A percentile compares a stretch with the other conserved stretches of the same genome.
Evolutionary conservation across 306 rosid species (phyloP).

Genomic region (Carpinus fangiana): DNA sequence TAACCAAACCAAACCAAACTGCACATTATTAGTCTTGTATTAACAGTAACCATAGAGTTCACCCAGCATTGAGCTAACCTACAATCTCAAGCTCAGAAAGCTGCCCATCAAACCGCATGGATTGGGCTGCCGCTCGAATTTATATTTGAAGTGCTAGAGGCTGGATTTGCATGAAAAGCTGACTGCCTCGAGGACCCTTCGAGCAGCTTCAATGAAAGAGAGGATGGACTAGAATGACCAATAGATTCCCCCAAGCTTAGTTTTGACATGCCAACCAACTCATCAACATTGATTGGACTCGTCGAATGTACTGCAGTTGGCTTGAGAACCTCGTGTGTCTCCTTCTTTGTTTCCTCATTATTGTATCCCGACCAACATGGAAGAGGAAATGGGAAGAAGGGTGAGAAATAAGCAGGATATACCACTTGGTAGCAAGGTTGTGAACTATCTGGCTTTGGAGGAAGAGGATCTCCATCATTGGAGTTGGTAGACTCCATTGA

Average conservation of each 20-base stretch:
- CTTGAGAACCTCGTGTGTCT: conserved; percentile 78
- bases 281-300: conserved; percentile 85
- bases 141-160: conserved; percentile 56
- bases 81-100: conserved; percentile 33
- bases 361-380: conserved; percentile 76
- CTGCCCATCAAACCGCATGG: conserved; percentile 65
- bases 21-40: conserved; percentile 44
- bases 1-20: conserved; percentile 49
- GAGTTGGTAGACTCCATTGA: conserved; percentile 94
- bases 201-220: conserved; percentile 66
- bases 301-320: conserved; percentile 93
- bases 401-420: conserved; percentile 74
- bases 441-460: conserved; percentile 48
- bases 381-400: conserved; percentile 67
- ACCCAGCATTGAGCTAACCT: conserved; percentile 27
- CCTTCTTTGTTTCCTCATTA: conserved; percentile 53
- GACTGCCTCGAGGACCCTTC: conserved; percentile 95
- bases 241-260: conserved; percentile 85
- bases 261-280: conserved; percentile 92
- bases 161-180: conserved; percentile 86
- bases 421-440: conserved; percentile 58
- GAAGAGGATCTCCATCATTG: conserved; percentile 72
- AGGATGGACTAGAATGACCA: conserved; percentile 67
- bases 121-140: conserved; percentile 68
- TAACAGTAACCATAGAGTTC: conserved; percentile 33